These are phyloP conservation scores for Spiraea crenata DNA, from an alignment of 331 rosid species.

Conservation along the genomic window DNA sequence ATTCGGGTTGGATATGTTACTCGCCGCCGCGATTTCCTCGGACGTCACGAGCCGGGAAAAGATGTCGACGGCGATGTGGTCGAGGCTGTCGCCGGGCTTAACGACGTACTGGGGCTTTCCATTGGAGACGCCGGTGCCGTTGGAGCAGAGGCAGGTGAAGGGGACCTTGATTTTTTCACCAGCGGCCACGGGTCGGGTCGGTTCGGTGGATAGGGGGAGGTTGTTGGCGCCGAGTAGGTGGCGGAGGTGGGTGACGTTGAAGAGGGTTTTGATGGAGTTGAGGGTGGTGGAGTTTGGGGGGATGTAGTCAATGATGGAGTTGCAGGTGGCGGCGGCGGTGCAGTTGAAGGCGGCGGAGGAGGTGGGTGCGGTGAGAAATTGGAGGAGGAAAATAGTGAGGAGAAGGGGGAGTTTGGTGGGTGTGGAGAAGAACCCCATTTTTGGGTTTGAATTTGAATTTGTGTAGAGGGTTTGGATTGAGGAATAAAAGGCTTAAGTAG, in stretches of 20 bases:
- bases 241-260: constrained; percentile 52
- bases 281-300: constrained; percentile 41
- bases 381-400: background rate
- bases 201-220: constrained; percentile 24
- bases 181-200: background rate
- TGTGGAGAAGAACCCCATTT: constrained; percentile 14
- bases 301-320: constrained; percentile 40
- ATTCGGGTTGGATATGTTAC: constrained; percentile 13
- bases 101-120: constrained; percentile 45
- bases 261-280: constrained; percentile 41
- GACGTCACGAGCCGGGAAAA: constrained; percentile 41
- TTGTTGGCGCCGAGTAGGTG: constrained; percentile 63
- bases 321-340: constrained; percentile 35
- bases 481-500: background rate
- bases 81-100: constrained; percentile 33
- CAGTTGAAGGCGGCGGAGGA: constrained; percentile 45
- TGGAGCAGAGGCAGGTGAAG: constrained; percentile 51
- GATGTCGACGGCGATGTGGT: constrained; percentile 36
- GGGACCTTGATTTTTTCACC: constrained; percentile 38
- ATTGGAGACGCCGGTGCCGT: constrained; percentile 51
- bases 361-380: constrained; percentile 8
- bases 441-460: background rate
- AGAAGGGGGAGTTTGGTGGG: background rate
- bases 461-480: background rate
- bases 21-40: constrained; percentile 39